These are phyloP conservation scores for Sugiyamaella sp. DNA, from an alignment of 1,139 yeast genomes.

Conservation along the genomic window DNA sequence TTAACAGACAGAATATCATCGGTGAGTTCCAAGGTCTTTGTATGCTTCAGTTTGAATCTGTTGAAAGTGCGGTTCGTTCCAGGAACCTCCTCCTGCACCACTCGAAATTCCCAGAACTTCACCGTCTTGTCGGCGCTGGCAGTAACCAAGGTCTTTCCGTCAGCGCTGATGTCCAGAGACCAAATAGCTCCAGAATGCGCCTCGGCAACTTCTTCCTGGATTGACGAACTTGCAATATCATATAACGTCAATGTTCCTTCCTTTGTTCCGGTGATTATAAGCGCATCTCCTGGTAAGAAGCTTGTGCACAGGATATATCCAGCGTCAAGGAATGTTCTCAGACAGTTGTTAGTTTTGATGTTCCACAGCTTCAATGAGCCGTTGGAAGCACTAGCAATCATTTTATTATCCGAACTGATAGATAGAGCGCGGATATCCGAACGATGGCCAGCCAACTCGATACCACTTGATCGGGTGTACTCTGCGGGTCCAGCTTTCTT, in stretches of 20 bases:
- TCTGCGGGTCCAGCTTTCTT: constrained; percentile 52
- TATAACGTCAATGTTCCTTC: constrained; percentile 82
- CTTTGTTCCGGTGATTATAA: constrained; percentile 88
- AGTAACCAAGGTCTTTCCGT: constrained; percentile 82
- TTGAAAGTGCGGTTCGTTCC: constrained; percentile 63
- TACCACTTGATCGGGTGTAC: constrained; percentile 54
- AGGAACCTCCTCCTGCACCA: constrained; percentile 66
- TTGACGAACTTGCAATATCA: constrained; percentile 81
- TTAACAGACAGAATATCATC: constrained; percentile 84
- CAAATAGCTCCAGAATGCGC: constrained; percentile 84
- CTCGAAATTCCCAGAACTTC: constrained; percentile 84
- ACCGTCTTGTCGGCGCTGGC: constrained; percentile 94
- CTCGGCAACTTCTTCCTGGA: constrained; percentile 62
- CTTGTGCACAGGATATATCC: constrained; percentile 84
- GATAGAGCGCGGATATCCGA: constrained; percentile 85
- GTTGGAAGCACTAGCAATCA: constrained; percentile 88
- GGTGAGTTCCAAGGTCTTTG: constrained; percentile 76
- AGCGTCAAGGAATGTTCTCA: constrained; percentile 76
- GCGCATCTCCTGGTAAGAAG: constrained; percentile 89
- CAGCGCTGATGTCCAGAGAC: constrained; percentile 85
- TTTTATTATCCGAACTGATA: constrained; percentile 74
- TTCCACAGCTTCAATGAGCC: constrained; percentile 93
- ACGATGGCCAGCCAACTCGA: constrained; percentile 85
- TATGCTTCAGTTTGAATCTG: constrained; percentile 65
- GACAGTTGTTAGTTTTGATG: constrained; percentile 66